These are phyloP conservation scores for Geranomyces variabilis DNA, from an alignment of 192 early-diverging fungal genomes.

Conservation along the genomic window DNA sequence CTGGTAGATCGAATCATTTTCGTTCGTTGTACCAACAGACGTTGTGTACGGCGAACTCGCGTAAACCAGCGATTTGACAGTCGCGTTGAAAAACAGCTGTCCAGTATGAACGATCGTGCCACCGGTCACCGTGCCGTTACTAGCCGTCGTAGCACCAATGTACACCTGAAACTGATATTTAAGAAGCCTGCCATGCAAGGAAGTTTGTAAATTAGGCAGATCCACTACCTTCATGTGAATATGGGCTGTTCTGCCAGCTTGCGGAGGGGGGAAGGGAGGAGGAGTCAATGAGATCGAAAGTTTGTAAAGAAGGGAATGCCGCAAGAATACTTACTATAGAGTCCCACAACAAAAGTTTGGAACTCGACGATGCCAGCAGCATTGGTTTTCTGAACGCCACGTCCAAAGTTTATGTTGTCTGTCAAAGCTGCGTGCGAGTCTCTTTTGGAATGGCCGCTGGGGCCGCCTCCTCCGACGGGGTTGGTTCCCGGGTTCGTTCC, in stretches of 20 bases:
- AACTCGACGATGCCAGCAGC: background rate
- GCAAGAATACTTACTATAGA: background rate
- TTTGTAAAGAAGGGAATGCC: no score
- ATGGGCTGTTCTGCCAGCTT: background rate
- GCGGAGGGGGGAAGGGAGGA: background rate
- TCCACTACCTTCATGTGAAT: constrained; percentile 2
- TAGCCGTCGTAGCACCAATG: background rate
- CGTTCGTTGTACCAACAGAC: no score
- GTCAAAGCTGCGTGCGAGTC: no score
- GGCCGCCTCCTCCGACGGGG: no score
- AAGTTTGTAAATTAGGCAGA: no score
- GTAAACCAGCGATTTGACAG: background rate
- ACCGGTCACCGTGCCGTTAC: background rate
- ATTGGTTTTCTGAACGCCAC: background rate
- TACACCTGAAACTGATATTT: no score
- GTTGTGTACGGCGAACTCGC: background rate
- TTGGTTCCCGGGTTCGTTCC: no score
- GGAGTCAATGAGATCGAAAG: background rate
- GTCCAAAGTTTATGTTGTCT: background rate
- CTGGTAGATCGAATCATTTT: no score
- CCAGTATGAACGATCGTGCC: constrained; percentile 1
- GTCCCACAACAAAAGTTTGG: background rate
- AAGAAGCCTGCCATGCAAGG: no score
- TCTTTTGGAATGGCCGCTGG: no score
- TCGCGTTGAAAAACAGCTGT: background rate